Conservation (phyloP, 139 green algal genomes). For the Chlorella sp. region DNA sequence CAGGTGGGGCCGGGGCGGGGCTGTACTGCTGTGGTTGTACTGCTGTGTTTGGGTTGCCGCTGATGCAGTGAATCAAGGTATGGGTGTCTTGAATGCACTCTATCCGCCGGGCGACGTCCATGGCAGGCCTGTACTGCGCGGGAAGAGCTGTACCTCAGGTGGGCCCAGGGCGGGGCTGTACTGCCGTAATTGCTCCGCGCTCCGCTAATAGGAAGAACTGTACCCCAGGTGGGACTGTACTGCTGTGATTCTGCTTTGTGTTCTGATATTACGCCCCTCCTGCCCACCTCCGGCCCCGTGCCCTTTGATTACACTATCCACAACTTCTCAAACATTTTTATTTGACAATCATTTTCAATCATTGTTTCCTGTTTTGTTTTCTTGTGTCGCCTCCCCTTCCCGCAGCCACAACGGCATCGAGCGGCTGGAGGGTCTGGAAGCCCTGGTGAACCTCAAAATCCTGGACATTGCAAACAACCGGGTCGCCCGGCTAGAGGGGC, state of each 20-base stretch:
- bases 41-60: too few species aligned
- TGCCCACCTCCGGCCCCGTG: too few species aligned
- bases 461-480: constrained; percentile 90
- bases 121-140: constrained; percentile 76
- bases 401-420: constrained; percentile 87
- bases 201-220: constrained; percentile 77
- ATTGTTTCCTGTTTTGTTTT: not conserved
- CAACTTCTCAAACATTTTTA: constrained; percentile 42
- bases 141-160: constrained; percentile 91
- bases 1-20: constrained; percentile 16
- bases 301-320: constrained; percentile 25
- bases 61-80: too few species aligned
- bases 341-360: constrained; percentile 71
- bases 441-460: constrained; percentile 67
- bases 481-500: constrained; percentile 47
- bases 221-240: constrained; percentile 83
- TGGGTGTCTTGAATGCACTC: too few species aligned
- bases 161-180: not conserved
- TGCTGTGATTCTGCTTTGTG: too few species aligned
- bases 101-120: constrained; percentile 81
- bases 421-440: constrained; percentile 71
- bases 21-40: not conserved
- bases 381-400: not conserved
- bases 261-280: too few species aligned
- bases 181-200: not conserved